These are phyloP conservation scores for Ogataea polymorpha DNA, from an alignment of 805 yeast species.

Conservation along the genomic window DNA sequence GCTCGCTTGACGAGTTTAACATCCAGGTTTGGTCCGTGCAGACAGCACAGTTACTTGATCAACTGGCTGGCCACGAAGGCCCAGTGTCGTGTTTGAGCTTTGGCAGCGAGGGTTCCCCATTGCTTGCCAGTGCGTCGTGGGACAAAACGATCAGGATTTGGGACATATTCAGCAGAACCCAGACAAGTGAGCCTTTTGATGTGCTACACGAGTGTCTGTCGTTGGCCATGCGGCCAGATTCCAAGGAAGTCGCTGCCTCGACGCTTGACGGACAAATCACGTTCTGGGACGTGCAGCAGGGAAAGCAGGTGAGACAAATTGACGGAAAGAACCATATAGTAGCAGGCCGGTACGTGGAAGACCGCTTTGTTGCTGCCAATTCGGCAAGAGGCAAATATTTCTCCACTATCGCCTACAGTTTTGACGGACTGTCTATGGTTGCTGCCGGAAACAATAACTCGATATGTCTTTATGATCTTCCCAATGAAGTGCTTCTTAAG, in stretches of 20 bases:
- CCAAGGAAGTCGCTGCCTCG: slow-evolving; percentile 84
- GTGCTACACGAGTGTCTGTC: slow-evolving; percentile 80
- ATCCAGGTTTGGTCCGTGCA: slow-evolving; percentile 97
- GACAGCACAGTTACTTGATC: slow-evolving; percentile 86
- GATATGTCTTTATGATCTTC: slow-evolving; percentile 86
- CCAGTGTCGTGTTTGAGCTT: slow-evolving; percentile 88
- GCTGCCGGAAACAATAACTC: slow-evolving; percentile 95
- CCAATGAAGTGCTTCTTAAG: slow-evolving; percentile 79
- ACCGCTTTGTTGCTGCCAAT: slow-evolving; percentile 75
- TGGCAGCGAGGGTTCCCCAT: slow-evolving; percentile 65
- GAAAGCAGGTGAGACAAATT: slow-evolving; percentile 74
- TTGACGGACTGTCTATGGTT: slow-evolving; percentile 82
- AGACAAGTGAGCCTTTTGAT: slow-evolving; percentile 87
- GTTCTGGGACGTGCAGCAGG: slow-evolving; percentile 79
- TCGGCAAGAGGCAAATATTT: slow-evolving; percentile 83
- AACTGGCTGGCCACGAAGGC: slow-evolving; percentile 90
- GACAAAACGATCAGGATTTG: slow-evolving; percentile 91
- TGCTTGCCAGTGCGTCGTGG: slow-evolving; percentile 92
- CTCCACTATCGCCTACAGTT: slow-evolving; percentile 76
- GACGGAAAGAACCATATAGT: slow-evolving; percentile 87
- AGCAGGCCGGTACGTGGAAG: slow-evolving; percentile 79
- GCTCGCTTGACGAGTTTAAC: slow-evolving; percentile 84
- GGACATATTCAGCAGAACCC: slow-evolving; percentile 86
- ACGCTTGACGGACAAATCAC: slow-evolving; percentile 85
- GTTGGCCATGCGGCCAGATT: slow-evolving; percentile 85